Percentiles rank a stretch among this genome's conserved stretches.
phyloP scores from a whole-genome alignment of 164 flowering plant genomes.

The Tinospora cordifolia region DNA sequence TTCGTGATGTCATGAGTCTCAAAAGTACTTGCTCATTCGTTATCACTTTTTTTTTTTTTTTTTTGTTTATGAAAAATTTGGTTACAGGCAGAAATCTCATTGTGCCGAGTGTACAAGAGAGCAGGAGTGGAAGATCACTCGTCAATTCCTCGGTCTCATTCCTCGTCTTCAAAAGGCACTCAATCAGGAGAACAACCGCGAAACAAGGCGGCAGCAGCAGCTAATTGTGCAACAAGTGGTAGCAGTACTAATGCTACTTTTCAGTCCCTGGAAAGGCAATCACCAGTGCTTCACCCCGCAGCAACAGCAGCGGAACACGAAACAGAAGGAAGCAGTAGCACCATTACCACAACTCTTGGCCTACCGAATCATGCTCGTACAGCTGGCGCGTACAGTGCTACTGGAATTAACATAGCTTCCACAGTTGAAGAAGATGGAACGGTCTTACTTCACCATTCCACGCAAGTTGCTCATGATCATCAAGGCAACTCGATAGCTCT shows the following conservation, averaged over 20 bases:
- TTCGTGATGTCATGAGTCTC: too few relatives aligned
- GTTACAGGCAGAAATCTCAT: constrained; percentile 74
- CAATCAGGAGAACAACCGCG: background rate
- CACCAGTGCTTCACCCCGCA: background rate
- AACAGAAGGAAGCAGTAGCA: constrained; percentile 36
- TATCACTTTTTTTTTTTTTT: background rate
- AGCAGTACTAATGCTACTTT: background rate
- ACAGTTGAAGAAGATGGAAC: constrained; percentile 16
- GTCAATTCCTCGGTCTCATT: constrained; percentile 45
- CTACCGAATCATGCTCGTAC: constrained; percentile 25
- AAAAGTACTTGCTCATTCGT: background rate
- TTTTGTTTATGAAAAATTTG: background rate
- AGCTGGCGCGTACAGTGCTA: background rate
- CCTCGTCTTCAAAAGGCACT: constrained; percentile 34
- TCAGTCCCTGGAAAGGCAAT: constrained; percentile 19
- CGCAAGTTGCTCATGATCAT: background rate
- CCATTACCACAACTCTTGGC: constrained; percentile 28
- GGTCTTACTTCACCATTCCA: constrained; percentile 7
- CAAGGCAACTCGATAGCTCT: constrained; percentile 9
- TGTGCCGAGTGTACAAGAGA: constrained; percentile 90
- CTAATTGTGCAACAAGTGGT: constrained; percentile 6
- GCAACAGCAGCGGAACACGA: background rate
- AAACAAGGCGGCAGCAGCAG: constrained; percentile 10
- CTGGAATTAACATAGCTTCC: background rate
- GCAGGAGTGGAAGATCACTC: constrained; percentile 84